Percentiles rank a stretch among this genome's conserved stretches.
Conservation (phyloP, 2,329 filamentous ascomycete genomes). For the Aspergillus ruber region DNA sequence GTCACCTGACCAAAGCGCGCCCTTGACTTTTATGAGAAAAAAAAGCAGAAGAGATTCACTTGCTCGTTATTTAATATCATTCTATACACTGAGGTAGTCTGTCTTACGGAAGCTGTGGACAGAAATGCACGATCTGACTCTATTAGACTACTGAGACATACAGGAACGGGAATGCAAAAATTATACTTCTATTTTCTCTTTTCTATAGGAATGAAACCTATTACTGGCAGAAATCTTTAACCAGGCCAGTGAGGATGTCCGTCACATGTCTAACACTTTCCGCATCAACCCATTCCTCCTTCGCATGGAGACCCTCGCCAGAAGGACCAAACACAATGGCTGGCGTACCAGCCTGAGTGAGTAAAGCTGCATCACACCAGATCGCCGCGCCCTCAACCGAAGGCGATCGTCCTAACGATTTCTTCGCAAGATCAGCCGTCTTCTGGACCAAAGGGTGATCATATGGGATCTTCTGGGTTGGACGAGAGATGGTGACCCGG, state of each 20-base stretch:
- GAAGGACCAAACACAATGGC: slow-evolving; percentile 43
- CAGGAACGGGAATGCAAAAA: too few species aligned
- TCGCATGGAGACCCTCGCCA: slow-evolving; percentile 46
- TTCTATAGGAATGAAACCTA: background rate
- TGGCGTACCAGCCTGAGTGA: slow-evolving; percentile 42
- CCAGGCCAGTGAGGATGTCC: slow-evolving; percentile 12
- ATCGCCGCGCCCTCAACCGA: slow-evolving; percentile 28
- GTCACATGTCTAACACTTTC: slow-evolving; percentile 36
- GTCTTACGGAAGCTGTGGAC: too few species aligned
- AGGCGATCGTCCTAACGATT: slow-evolving; percentile 20
- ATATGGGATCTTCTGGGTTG: slow-evolving; percentile 35
- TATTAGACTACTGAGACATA: too few species aligned
- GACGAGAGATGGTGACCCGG: slow-evolving; percentile 37
- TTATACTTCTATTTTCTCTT: background rate
- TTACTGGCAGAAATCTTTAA: slow-evolving; percentile 16
- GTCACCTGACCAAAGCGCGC: background rate
- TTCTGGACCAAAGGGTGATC: slow-evolving; percentile 39
- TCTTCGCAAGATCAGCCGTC: slow-evolving; percentile 21
- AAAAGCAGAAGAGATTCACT: background rate
- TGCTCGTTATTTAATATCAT: too few species aligned
- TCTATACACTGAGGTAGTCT: too few species aligned
- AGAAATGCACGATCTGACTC: too few species aligned
- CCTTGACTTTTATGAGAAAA: background rate
- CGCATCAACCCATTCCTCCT: slow-evolving; percentile 46
- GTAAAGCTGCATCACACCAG: slow-evolving; percentile 49